Evolutionary conservation across 345 rosid genomes (phyloP).

Genomic region (Moricandia moricandioides): DNA sequence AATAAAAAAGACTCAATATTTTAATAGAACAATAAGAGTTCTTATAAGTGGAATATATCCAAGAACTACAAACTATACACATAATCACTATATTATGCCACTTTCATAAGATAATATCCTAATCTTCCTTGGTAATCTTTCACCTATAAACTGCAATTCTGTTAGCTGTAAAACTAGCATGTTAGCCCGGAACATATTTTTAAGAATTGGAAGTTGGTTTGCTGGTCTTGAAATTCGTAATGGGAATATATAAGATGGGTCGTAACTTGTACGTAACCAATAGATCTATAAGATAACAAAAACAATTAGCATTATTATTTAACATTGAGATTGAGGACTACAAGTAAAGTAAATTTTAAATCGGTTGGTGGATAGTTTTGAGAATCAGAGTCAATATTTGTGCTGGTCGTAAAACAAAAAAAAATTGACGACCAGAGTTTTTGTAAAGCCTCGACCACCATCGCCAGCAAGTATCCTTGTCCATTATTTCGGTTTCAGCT

Average conservation of each 20-base stretch:
- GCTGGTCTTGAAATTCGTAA: not conserved
- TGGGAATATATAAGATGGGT: not conserved
- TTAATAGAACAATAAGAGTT: not conserved
- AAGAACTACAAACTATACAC: constrained; percentile 19
- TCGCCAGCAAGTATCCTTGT: no score
- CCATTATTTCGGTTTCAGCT: no score
- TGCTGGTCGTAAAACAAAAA: no score
- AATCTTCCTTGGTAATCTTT: constrained; percentile 33
- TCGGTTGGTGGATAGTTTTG: not conserved
- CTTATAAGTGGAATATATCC: constrained; percentile 38
- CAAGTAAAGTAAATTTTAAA: not conserved
- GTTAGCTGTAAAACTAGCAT: constrained; percentile 7
- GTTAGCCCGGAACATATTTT: not conserved
- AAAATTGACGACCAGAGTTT: not conserved
- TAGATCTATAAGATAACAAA: not conserved
- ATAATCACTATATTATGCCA: constrained; percentile 2
- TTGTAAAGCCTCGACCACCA: no score
- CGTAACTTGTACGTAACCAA: not conserved
- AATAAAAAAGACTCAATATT: constrained; percentile 23
- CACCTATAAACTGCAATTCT: constrained; percentile 16
- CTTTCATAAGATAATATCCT: constrained; percentile 22
- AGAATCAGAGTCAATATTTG: not conserved
- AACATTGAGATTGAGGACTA: not conserved
- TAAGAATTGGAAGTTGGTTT: not conserved
- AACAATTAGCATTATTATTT: not conserved